These are phyloP conservation scores for Panaeolus cyanescens DNA, from an alignment of 768 basidiomycete genomes.

Conservation along the genomic window DNA sequence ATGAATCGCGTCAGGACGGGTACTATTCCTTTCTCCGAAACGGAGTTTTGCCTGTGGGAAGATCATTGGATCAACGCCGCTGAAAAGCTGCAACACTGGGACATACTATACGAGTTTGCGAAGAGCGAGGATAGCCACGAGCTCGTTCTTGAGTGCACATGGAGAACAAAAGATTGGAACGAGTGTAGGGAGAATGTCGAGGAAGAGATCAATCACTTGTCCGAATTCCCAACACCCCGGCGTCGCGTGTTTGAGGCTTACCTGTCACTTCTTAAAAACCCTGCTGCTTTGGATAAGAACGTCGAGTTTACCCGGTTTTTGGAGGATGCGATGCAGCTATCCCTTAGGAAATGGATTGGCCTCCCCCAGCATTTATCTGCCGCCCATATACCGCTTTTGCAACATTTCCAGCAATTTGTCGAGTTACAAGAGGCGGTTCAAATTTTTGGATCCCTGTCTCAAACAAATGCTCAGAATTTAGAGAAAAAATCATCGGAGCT, in stretches of 20 bases:
- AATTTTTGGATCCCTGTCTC: constrained; percentile 88
- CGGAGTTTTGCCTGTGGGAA: constrained; percentile 98
- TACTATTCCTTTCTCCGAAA: constrained; percentile 86
- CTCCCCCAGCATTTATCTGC: constrained; percentile 83
- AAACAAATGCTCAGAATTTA: constrained; percentile 84
- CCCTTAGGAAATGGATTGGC: constrained; percentile 93
- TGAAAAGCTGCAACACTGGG: constrained; percentile 98
- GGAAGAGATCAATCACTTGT: constrained; percentile 75
- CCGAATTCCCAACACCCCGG: constrained; percentile 91
- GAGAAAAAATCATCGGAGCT: constrained; percentile 95
- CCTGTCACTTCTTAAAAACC: constrained; percentile 84
- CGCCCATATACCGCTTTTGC: constrained; percentile 93
- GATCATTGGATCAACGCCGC: constrained; percentile 98
- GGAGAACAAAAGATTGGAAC: constrained; percentile 93
- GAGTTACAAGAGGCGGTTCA: constrained; percentile 95
- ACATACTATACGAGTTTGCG: constrained; percentile 88
- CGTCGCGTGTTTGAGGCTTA: constrained; percentile 97
- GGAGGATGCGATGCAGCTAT: constrained; percentile 96
- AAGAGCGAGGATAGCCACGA: constrained; percentile 90
- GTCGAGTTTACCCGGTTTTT: constrained; percentile 84
- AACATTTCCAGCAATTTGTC: constrained; percentile 99
- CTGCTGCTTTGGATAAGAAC: constrained; percentile 80
- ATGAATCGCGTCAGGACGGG: constrained; percentile 84
- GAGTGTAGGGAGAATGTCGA: constrained; percentile 78
- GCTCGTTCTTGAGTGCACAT: constrained; percentile 91